Base-by-base conservation (phyloP, 768 basidiomycete genomes). In the Lyophyllum semitale region DNA sequence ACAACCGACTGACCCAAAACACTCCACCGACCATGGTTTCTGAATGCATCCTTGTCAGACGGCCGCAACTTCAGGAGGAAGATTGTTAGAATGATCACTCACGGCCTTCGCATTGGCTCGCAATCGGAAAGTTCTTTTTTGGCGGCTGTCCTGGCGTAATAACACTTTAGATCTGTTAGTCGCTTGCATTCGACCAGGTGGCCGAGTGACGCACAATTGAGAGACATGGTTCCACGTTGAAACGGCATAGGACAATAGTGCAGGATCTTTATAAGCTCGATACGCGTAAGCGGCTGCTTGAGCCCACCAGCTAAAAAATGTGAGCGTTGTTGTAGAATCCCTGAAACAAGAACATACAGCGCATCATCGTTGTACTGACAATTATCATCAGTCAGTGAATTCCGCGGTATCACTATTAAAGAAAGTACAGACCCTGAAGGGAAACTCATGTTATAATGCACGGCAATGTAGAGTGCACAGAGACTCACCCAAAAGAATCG, bases 1-100 rank as follows among this genome's bases (percentile, higher is more conserved):
- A 8, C 40, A 33, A 13, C 11, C 15, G 13, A 50, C 69, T 44
- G 57, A 80, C 80, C 81, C 81, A 83, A 59, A 83, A 84, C 15
- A 83, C 82, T 7, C 78, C 80, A 2, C 82, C 81, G 6, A 75
- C 78, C 79, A 82, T 82, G 13, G 77, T 76, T 18, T 63, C 77
- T 79, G n/a, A n/a, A n/a, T n/a, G n/a, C n/a, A n/a, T n/a, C n/a
- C n/a, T n/a, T n/a, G n/a, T n/a, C n/a, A n/a, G n/a, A n/a, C n/a
- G n/a, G n/a, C n/a, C n/a, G n/a, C n/a, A n/a, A n/a, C n/a, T n/a
- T n/a, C n/a, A n/a, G n/a, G n/a, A n/a, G n/a, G n/a, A n/a, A n/a
- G n/a, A n/a, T n/a, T n/a, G n/a, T n/a, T n/a, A n/a, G n/a, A n/a
- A n/a, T n/a, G n/a, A n/a, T n/a, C n/a, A n/a, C n/a, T n/a, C n/a